phyloP scores from a whole-genome alignment of 2,329 filamentous ascomycete genomes.

The Graphiopsis chlorocephala region DNA sequence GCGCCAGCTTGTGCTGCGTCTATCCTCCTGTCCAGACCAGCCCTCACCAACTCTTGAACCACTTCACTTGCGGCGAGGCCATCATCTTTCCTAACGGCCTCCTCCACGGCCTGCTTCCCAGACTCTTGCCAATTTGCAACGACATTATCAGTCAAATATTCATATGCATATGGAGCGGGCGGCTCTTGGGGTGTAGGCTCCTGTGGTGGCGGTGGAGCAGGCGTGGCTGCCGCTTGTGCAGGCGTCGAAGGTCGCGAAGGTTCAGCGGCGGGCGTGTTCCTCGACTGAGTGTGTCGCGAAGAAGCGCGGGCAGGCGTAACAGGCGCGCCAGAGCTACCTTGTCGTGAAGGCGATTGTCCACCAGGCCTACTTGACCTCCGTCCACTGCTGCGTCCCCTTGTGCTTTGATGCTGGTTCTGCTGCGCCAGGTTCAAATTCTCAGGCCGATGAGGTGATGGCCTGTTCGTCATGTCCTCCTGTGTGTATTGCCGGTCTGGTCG shows the following conservation, averaged over 20 bases:
- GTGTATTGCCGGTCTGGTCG: constrained; percentile 46
- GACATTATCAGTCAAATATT: constrained; percentile 69
- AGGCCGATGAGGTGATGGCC: constrained; percentile 52
- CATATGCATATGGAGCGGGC: constrained; percentile 61
- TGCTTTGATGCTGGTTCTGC: constrained; percentile 41
- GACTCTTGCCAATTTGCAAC: constrained; percentile 65
- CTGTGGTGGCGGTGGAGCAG: constrained; percentile 16
- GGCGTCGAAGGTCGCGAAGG: constrained; percentile 18
- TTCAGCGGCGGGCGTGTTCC: constrained; percentile 6
- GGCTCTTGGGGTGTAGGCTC: constrained; percentile 19
- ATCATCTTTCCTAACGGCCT: constrained; percentile 63
- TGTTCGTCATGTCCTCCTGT: constrained; percentile 40
- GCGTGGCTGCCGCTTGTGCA: constrained; percentile 12
- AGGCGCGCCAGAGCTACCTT: neutral
- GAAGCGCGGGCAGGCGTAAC: constrained; percentile 4
- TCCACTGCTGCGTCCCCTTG: constrained; percentile 17
- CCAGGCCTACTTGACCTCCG: constrained; percentile 1
- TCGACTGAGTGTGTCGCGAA: neutral
- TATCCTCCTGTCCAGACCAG: constrained; percentile 68
- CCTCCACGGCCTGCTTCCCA: constrained; percentile 66
- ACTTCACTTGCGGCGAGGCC: constrained; percentile 63
- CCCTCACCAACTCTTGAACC: constrained; percentile 81
- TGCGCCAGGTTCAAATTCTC: constrained; percentile 53
- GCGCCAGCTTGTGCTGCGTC: constrained; percentile 66
- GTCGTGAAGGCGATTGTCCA: constrained; percentile 11